phyloP scores from a whole-genome alignment of 139 green algal species.

The Chlorella sp. region DNA sequence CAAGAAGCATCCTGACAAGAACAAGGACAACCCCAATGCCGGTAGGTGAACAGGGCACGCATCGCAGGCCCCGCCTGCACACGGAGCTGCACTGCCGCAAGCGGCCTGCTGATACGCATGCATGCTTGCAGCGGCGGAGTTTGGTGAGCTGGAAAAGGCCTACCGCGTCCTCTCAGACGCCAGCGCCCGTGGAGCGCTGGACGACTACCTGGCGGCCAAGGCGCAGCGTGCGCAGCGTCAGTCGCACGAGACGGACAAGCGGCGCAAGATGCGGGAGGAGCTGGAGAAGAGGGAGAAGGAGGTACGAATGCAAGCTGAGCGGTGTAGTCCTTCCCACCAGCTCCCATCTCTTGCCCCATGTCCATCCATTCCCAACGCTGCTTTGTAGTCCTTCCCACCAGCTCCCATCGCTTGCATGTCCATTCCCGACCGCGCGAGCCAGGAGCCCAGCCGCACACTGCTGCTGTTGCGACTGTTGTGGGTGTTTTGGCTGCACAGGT shows the following conservation, averaged over 20 bases:
- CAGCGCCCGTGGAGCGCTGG: conserved; percentile 54
- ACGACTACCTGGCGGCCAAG: conserved; percentile 51
- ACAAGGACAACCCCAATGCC: conserved; percentile 51
- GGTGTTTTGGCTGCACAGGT: no score
- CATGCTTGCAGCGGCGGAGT: conserved; percentile 61
- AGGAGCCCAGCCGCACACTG: no score
- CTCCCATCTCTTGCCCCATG: no score
- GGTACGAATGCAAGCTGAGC: no score
- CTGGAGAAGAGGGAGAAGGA: conserved; percentile 63
- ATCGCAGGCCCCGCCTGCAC: no score
- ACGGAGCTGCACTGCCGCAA: background rate
- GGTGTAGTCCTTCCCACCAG: no score
- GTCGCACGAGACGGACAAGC: conserved; percentile 54
- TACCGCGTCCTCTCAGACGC: conserved; percentile 76
- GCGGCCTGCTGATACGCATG: background rate
- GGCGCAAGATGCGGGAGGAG: conserved; percentile 66
- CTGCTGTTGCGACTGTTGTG: no score
- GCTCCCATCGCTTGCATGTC: no score
- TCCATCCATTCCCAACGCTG: no score
- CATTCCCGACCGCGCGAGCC: no score
- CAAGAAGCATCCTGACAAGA: conserved; percentile 79
- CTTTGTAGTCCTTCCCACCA: no score
- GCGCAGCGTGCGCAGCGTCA: conserved; percentile 27
- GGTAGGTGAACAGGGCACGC: no score
- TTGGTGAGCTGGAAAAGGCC: conserved; percentile 71